These are phyloP conservation scores for Chalciporus pseudorubinellus DNA, from an alignment of 768 basidiomycete genomes.

Conservation along the genomic window DNA sequence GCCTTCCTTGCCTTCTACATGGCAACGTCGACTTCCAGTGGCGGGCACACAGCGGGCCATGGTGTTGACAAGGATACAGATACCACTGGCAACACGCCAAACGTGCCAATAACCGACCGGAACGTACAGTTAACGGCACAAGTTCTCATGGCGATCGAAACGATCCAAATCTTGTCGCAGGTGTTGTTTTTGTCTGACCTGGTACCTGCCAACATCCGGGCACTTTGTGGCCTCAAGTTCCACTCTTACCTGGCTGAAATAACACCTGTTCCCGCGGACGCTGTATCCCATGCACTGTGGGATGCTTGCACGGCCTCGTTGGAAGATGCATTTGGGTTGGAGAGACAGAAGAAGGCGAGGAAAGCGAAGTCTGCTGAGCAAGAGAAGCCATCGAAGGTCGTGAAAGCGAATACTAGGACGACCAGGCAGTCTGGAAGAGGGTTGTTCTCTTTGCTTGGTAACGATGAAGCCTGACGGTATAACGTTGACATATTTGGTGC, in stretches of 20 bases:
- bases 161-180: conserved; percentile 59
- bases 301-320: conserved; percentile 47
- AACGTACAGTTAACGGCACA: conserved; percentile 72
- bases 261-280: conserved; percentile 16
- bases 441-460: conserved; percentile 43
- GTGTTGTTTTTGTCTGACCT: conserved; percentile 53
- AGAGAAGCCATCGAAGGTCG: conserved; percentile 1
- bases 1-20: conserved; percentile 56
- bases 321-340: conserved; percentile 47
- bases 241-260: conserved; percentile 49
- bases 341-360: conserved; percentile 45
- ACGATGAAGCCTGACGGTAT: conserved; percentile 36
- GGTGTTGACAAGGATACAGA: conserved; percentile 15
- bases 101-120: conserved; percentile 46
- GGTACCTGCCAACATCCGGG: conserved; percentile 44
- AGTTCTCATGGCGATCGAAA: conserved; percentile 54
- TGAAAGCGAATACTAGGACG: conserved; percentile 25
- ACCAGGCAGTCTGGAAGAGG: conserved; percentile 9
- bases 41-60: conserved; percentile 15
- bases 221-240: conserved; percentile 59
- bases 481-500: not conserved
- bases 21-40: conserved; percentile 1
- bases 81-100: conserved; percentile 3
- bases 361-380: conserved; percentile 28
- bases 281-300: conserved; percentile 41